Conservation (phyloP, 176 grass and related monocot genomes). For the Bonia amplexicaulis region DNA sequence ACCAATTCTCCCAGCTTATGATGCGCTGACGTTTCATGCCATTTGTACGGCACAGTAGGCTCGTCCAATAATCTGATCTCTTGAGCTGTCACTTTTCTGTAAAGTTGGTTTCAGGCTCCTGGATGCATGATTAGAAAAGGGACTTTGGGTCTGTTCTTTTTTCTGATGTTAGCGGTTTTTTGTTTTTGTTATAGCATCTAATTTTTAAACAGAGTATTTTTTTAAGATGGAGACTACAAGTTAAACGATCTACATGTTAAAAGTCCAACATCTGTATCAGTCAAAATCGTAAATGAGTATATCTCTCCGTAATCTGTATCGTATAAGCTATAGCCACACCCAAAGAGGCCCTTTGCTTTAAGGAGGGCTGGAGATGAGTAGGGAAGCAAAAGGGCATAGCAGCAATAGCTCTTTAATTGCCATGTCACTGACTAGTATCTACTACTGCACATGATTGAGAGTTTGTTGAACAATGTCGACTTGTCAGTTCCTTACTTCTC, state of each 20-base stretch:
- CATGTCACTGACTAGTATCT: background rate
- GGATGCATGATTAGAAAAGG: constrained; percentile 1
- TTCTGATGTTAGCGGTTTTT: no score
- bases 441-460: background rate
- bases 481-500: background rate
- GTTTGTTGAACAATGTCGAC: background rate
- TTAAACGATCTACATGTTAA: no score
- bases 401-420: background rate
- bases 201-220: no score
- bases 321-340: no score
- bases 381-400: background rate
- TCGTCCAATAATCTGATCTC: background rate
- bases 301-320: no score
- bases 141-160: no score
- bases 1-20: background rate
- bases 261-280: no score
- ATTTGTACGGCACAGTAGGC: background rate
- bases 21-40: background rate
- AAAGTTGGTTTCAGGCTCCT: constrained; percentile 2
- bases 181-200: no score
- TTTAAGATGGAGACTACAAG: no score
- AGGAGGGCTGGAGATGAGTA: background rate
- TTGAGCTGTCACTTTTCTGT: background rate
- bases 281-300: no score
- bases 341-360: no score